Evolutionary conservation across 331 rosid genomes (phyloP), one percentile per base, ranked within the genome.

Genomic region (Rosa hybrid): DNA sequence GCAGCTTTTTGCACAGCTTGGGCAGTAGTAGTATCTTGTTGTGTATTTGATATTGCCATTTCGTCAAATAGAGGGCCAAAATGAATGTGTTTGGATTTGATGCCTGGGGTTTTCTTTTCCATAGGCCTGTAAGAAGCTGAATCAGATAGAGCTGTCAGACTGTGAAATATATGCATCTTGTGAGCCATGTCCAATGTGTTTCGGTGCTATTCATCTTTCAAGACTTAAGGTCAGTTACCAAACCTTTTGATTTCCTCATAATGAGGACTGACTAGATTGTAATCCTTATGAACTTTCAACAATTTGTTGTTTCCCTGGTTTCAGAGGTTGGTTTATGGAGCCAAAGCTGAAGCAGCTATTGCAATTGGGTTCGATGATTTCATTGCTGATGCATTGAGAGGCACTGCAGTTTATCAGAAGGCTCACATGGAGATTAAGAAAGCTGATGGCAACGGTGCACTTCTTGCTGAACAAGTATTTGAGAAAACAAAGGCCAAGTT

Each of bases 141-240:
- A 89, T 57, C 88, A 84, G 81, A 87, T 89, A 68, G 93, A 86
- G 78, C 98, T 94, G 42, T 81, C 97, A 30, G 92, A 90, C 75
- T 94, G 97, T 45, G 98, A 94, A 81, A 92, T 94, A 77, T 94
- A 92, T 82, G 92, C 98, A 21, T 94, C 97, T 41, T 94, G 98
- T 71, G 98, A 94, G 87, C 97, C 98, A 77, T 94, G 98, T 86
- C 97, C 98, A 50, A 94, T 91, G 98, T 94, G 98, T 86, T 94
- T 94, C 42, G 97, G 97, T 20, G 98, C 98, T 20, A 92, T 94
- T 82, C 93, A 90, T 77, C 93, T 94, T 77, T 92, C 97, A 73
- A 88, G 96, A 84, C 82, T 92, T 45, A 93, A 93, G 98, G 97
- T 88, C 56, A 49, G 74, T 76, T 74, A 34, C 64, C 8, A 5